These are phyloP conservation scores for Oleoguttula mirabilis DNA, from an alignment of 495 filamentous ascomycete genomes.

Conservation along the genomic window DNA sequence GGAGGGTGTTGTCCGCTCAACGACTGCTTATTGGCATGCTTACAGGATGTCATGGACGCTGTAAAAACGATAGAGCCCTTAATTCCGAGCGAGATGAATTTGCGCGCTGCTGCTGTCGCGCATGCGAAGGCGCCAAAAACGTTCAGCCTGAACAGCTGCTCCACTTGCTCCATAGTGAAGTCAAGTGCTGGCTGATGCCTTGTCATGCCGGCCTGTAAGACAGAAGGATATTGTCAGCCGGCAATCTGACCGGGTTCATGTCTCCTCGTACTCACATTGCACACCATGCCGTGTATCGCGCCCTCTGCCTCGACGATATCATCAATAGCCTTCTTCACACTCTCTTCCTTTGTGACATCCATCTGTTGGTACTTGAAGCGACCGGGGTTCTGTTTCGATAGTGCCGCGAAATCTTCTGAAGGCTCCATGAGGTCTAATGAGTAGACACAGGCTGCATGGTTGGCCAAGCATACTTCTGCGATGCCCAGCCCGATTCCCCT, in stretches of 20 bases:
- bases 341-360: constrained; percentile 33
- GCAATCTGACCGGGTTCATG: no score
- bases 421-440: constrained; percentile 36
- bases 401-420: constrained; percentile 28
- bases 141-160: constrained; percentile 36
- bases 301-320: constrained; percentile 30
- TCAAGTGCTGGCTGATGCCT: constrained; percentile 37
- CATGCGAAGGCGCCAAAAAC: constrained; percentile 36
- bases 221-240: no score
- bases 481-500: constrained; percentile 31
- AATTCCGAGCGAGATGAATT: constrained; percentile 34
- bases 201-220: constrained; percentile 38
- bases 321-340: constrained; percentile 31
- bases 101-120: constrained; percentile 29
- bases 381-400: constrained; percentile 28
- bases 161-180: constrained; percentile 30
- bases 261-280: no score
- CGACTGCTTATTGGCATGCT: no score
- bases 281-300: constrained; percentile 30
- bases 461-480: constrained; percentile 34
- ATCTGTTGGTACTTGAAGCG: constrained; percentile 31
- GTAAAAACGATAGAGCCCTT: constrained; percentile 38
- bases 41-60: constrained; percentile 37
- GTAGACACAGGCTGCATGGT: constrained; percentile 31
- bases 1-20: no score